Evolutionary conservation across 148 eudicot species (phyloP).

Genomic region (Selenicereus undatus): DNA sequence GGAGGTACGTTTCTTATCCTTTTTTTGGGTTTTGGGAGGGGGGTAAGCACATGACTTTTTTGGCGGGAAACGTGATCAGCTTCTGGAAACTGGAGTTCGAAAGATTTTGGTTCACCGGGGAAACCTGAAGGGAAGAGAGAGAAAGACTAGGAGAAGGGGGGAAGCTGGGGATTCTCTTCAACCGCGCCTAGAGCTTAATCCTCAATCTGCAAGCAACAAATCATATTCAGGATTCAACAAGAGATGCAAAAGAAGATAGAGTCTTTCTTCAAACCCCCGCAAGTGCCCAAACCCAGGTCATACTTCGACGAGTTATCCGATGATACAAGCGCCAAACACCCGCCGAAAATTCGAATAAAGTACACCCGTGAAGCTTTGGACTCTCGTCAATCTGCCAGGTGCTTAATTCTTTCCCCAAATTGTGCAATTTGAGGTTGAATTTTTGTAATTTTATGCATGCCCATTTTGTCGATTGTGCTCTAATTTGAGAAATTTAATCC

Average conservation of each 20-base stretch:
- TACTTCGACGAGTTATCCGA: slow-evolving; percentile 20
- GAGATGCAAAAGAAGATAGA: slow-evolving; percentile 53
- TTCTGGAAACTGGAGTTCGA: background rate
- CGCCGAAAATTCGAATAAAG: slow-evolving; percentile 42
- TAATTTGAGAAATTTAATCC: background rate
- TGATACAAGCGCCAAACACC: slow-evolving; percentile 18
- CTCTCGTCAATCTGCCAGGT: slow-evolving; percentile 23
- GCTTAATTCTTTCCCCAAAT: background rate
- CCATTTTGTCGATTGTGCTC: background rate
- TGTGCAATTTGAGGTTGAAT: background rate
- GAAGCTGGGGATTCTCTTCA: background rate
- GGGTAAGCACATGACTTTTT: too few species aligned
- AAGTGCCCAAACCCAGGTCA: slow-evolving; percentile 11
- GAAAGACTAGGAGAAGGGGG: background rate
- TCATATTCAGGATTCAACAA: background rate
- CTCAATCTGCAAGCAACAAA: background rate
- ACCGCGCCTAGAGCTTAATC: background rate
- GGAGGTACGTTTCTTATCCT: too few species aligned
- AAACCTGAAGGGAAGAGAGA: background rate
- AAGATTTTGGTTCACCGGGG: background rate
- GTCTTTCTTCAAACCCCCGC: slow-evolving; percentile 54
- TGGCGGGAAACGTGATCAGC: background rate
- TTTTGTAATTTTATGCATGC: background rate
- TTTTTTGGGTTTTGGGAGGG: too few species aligned
- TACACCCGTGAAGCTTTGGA: slow-evolving; percentile 48